A percentile compares a stretch with the other conserved stretches of the same genome.
These are phyloP conservation scores for Plantago coronopus DNA, from an alignment of 305 asterid genomes.

Conservation along the genomic window DNA sequence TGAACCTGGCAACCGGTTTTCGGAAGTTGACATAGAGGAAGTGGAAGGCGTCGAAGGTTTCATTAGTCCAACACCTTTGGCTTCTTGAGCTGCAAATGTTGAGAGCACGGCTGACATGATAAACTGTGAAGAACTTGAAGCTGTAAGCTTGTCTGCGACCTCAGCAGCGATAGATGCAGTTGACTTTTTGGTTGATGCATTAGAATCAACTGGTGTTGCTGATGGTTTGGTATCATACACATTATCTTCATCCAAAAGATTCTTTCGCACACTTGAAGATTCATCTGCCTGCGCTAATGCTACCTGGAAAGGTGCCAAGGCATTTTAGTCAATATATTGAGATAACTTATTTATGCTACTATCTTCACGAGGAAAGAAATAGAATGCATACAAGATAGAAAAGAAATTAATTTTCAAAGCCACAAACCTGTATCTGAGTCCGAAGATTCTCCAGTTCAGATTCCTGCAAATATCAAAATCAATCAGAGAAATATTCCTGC, in stretches of 20 bases:
- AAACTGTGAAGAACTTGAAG: conserved; percentile 83
- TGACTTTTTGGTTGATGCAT: conserved; percentile 46
- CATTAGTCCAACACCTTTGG: conserved; percentile 60
- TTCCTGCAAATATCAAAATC: conserved; percentile 48
- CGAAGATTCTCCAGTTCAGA: conserved; percentile 81
- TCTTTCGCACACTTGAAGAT: conserved; percentile 49
- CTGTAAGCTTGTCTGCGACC: conserved; percentile 82
- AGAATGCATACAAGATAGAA: background rate
- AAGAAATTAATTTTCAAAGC: background rate
- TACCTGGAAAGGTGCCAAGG: conserved; percentile 42
- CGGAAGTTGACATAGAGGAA: conserved; percentile 34
- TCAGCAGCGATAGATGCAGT: conserved; percentile 85
- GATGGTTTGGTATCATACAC: conserved; percentile 37
- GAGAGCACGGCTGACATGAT: conserved; percentile 89
- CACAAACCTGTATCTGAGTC: conserved; percentile 76
- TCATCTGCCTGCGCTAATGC: conserved; percentile 72
- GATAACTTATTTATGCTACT: background rate
- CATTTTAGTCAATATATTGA: conserved; percentile 3
- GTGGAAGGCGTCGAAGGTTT: conserved; percentile 31
- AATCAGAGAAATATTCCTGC: conserved; percentile 17
- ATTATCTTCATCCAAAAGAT: conserved; percentile 45
- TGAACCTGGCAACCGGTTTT: conserved; percentile 25
- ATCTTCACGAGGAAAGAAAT: background rate
- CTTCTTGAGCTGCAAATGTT: conserved; percentile 86
- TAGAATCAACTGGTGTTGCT: conserved; percentile 22